These are phyloP conservation scores for Gossypium stocksii DNA, from an alignment of 345 rosid genomes.

Conservation along the genomic window DNA sequence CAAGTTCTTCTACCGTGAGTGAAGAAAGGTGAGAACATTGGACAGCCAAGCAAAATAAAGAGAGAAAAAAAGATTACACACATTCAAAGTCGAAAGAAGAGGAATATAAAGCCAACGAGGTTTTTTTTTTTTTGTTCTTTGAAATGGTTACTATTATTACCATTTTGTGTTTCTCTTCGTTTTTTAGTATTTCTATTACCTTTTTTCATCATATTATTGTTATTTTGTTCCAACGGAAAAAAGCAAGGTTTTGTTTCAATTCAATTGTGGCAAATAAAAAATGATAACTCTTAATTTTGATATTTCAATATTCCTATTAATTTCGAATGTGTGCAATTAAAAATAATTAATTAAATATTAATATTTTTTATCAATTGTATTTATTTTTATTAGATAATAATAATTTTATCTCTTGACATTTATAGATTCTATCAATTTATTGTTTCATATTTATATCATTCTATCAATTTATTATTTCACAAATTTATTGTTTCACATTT, in stretches of 20 bases:
- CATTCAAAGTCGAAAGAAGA: not conserved
- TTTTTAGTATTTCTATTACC: not conserved
- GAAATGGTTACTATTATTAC: not conserved
- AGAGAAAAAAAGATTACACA: not conserved
- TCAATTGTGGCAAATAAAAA: too few species aligned
- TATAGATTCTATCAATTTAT: too few species aligned
- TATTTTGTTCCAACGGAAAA: not conserved
- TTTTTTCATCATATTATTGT: not conserved
- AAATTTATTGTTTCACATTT: too few species aligned
- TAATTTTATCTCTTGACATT: rapidly evolving
- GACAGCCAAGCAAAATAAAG: slow-evolving; percentile 16
- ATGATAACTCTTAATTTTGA: too few species aligned
- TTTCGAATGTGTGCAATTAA: too few species aligned
- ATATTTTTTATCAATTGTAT: too few species aligned
- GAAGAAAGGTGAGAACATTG: slow-evolving; percentile 10
- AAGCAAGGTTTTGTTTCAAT: not conserved
- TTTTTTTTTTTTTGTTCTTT: not conserved
- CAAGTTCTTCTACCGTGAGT: slow-evolving; percentile 24
- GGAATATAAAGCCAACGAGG: not conserved
- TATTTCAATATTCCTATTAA: too few species aligned
- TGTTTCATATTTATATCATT: too few species aligned
- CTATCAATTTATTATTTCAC: too few species aligned
- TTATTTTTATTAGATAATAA: too few species aligned
- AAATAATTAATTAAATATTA: too few species aligned
- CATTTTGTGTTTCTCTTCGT: not conserved